Base-by-base conservation (phyloP, 2,329 filamentous ascomycete species). In the Penicillium fuscoglaucum region DNA sequence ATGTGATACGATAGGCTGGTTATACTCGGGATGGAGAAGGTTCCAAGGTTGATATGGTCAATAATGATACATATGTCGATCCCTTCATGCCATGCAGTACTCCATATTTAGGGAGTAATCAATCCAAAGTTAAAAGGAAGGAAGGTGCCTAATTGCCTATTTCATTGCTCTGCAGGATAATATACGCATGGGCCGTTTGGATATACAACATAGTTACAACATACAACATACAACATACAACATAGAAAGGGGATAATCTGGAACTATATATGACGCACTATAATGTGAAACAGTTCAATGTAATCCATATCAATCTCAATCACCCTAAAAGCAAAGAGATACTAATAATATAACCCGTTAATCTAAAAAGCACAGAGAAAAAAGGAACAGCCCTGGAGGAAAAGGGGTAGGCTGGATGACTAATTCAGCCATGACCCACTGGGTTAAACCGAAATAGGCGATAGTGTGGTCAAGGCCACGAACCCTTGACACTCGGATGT, bases 131-230 rank as follows among this genome's bases (percentile, higher is more conserved):
- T 21, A 45, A 28, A 45, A n/a, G 19, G 13, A 44, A 52, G 10
- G 15, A 12, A 37, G 37, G 31, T 10, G 41, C 28, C 8, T 17
- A 4, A 33, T 57, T 57, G 28, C 55, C 55, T 54, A 40, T 47
- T 57, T 29, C 12, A 46, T 40, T 46, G 41, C 21, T 43, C 7
- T 57, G 49, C 55, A 57, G 39, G 40, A 19, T 33, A 12, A 46
- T 57, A 41, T 46, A 35, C 50, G 55, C 55, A 44, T 48, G 55
- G 50, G 50, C 55, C 55, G 35, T 57, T 41, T 33, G 31, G 12
- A 33, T 33, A 33, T 31, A 31, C 12, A 31, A 31, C 29, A 31
- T 31, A 33, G 13, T 13, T 31, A 31, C 12, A 31, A 31, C 29
- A 31, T 31, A 12, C 29, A 31, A 31, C 29, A 31, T 10, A 10